phyloP scores from a whole-genome alignment of 257 asterid species.

The Fraxinus americana region DNA sequence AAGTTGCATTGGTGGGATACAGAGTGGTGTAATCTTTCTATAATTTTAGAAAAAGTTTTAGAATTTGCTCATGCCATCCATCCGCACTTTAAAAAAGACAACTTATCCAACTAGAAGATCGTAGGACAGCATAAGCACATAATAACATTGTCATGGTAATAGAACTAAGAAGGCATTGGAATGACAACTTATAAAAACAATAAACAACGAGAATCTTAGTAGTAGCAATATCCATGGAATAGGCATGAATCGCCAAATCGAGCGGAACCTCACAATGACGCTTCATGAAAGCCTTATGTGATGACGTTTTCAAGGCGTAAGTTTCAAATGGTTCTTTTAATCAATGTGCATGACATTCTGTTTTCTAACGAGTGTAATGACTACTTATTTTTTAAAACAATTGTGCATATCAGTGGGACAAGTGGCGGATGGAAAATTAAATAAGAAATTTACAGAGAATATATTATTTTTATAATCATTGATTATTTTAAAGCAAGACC shows the following conservation, averaged over 20 bases:
- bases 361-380: too few species aligned
- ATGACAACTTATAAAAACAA: background rate
- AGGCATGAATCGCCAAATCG: background rate
- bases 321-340: background rate
- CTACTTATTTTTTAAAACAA: too few species aligned
- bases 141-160: background rate
- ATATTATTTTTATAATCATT: background rate
- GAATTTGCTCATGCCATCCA: background rate
- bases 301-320: background rate
- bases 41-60: background rate
- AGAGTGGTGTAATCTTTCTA: background rate
- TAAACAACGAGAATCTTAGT: background rate
- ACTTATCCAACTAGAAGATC: background rate
- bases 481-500: background rate
- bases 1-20: background rate
- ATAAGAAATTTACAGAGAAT: background rate
- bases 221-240: background rate
- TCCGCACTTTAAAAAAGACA: background rate
- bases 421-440: background rate
- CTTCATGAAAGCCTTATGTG: background rate
- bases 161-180: background rate
- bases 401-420: conserved; percentile 12
- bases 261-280: background rate
- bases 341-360: background rate
- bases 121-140: background rate